Percentiles rank a stretch among this genome's conserved stretches.
These are phyloP conservation scores for Centella asiatica DNA, from an alignment of 129 eudicot genomes.

Conservation along the genomic window DNA sequence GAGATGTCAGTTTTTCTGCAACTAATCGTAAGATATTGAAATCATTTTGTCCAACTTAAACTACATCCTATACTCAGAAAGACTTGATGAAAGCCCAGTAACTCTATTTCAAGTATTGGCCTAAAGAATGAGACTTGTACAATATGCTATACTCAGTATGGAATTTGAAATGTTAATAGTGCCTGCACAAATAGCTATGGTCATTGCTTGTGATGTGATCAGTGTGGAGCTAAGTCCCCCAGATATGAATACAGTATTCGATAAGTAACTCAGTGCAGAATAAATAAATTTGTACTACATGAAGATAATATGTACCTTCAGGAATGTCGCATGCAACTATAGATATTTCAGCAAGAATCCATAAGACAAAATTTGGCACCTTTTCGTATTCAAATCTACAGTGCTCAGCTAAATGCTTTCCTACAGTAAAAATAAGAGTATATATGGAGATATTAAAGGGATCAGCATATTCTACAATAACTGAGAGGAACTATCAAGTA, in stretches of 20 bases:
- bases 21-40: no score
- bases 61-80: not conserved
- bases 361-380: slow-evolving; percentile 68
- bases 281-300: slow-evolving; percentile 6
- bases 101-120: not conserved
- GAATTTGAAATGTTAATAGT: no score
- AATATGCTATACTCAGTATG: no score
- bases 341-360: slow-evolving; percentile 94
- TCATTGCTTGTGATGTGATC: no score
- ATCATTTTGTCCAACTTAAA: not conserved
- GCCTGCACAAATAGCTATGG: no score
- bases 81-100: not conserved
- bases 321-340: slow-evolving; percentile 99
- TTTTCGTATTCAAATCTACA: slow-evolving; percentile 80
- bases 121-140: not conserved
- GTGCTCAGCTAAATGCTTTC: slow-evolving; percentile 98
- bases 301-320: slow-evolving; percentile 50
- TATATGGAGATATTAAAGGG: not conserved
- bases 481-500: slow-evolving; percentile 2
- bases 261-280: no score
- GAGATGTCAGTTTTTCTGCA: no score
- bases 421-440: slow-evolving; percentile 21
- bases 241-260: not conserved
- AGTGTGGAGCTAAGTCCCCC: no score
- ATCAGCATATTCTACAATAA: not conserved